Percentiles rank a stretch among this genome's conserved stretches.
Evolutionary conservation across 2,329 filamentous ascomycete genomes (phyloP).

Genomic region (Chalaropsis thielavioides): DNA sequence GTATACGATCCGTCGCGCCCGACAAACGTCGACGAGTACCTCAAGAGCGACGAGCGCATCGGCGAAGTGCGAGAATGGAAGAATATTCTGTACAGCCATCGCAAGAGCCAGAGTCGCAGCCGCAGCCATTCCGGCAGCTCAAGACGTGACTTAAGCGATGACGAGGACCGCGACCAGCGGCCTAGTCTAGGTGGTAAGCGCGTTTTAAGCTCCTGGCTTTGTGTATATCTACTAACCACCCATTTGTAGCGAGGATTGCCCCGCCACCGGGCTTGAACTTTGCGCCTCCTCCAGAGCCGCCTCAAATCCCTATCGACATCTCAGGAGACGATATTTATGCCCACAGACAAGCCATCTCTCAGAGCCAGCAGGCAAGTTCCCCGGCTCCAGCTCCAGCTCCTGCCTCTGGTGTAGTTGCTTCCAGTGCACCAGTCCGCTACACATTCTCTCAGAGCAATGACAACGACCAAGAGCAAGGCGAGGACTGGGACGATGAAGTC

Average conservation of each 20-base stretch:
- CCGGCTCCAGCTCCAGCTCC: slow-evolving; percentile 27
- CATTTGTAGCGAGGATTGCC: slow-evolving; percentile 40
- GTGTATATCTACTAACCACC: background rate
- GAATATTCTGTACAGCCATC: slow-evolving; percentile 59
- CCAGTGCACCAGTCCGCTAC: slow-evolving; percentile 66
- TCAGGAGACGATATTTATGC: slow-evolving; percentile 58
- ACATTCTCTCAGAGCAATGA: slow-evolving; percentile 28
- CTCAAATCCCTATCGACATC: slow-evolving; percentile 31
- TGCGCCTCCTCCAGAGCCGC: slow-evolving; percentile 39
- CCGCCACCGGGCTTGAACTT: slow-evolving; percentile 43
- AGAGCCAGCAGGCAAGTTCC: slow-evolving; percentile 24
- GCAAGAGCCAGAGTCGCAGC: slow-evolving; percentile 33
- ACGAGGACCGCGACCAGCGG: slow-evolving; percentile 21
- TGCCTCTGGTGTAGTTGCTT: slow-evolving; percentile 32
- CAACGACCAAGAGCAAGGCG: slow-evolving; percentile 23
- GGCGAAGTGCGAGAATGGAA: slow-evolving; percentile 77
- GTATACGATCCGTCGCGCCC: slow-evolving; percentile 74
- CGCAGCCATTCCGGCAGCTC: background rate
- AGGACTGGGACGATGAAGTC: slow-evolving; percentile 30
- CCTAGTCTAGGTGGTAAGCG: background rate
- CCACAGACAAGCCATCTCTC: slow-evolving; percentile 44
- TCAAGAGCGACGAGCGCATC: slow-evolving; percentile 69
- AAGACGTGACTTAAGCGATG: slow-evolving; percentile 32
- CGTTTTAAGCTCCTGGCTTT: background rate
- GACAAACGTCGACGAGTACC: slow-evolving; percentile 73